Base-by-base conservation (phyloP, 495 filamentous ascomycete species). In the Annulohypoxylon bovei region DNA sequence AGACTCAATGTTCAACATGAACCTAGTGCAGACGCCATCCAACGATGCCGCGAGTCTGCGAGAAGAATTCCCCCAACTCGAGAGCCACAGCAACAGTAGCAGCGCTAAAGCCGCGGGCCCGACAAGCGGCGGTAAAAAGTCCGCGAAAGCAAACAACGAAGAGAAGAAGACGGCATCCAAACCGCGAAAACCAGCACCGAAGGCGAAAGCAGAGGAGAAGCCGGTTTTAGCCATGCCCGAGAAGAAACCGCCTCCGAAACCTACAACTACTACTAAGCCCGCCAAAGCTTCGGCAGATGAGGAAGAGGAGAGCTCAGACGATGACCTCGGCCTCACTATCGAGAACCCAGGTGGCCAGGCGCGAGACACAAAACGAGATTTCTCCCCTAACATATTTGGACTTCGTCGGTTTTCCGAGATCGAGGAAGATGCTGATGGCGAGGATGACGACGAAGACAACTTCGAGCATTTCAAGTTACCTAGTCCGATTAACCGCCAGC, bases 1-100 rank as follows among this genome's bases (percentile, higher is more conserved):
- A 33, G 84, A 88, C 65, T 87, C 84, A n/a, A 82, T 81, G 50
- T 88, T 88, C 76, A 81, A 87, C 71, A 87, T 88, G 86, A 87
- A 87, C 68, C 70, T 87, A 18, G 80, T 82, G 18, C 76, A 77
- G 27, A 84, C 79, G 4, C 83, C 83, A 1, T 77, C 72, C 54
- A 81, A 81, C 50, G 75, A 80, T 37, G 65, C 72, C 62, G 79
- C 82, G 30, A 76, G 59, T 33, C 72, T 85, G 30, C 78, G 80
- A 50, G 77, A 78, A 55, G 75, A 82, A 53, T 79, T 80, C 65
- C 76, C 81, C 2, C 83, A 82, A 5, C 75, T 85, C 20, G 77
- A 80, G 23, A 44, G 59, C 39, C 67, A 71, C 27, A 78, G 65
- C 52, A 56, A 30, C 9, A 61, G 49, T 16, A 75, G 39, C 39